These are phyloP conservation scores for Pseudocercospora crystallina DNA, from an alignment of 2,329 filamentous ascomycete genomes.

Conservation along the genomic window DNA sequence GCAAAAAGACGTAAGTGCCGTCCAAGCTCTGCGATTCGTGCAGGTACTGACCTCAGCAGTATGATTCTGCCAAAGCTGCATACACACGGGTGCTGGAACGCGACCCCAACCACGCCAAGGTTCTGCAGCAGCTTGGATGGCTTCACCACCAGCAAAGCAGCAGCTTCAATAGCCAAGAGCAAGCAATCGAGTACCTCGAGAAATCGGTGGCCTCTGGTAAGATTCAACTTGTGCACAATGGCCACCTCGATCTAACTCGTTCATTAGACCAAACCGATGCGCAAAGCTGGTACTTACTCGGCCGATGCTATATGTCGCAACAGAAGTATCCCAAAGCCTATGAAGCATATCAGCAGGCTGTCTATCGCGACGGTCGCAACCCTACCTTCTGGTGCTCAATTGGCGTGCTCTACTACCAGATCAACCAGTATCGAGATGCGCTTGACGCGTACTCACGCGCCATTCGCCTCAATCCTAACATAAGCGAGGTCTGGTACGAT, in stretches of 20 bases:
- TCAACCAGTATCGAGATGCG: conserved; percentile 98
- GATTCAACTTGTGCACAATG: conserved; percentile 32
- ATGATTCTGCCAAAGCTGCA: conserved; percentile 86
- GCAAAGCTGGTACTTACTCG: conserved; percentile 97
- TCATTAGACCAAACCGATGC: conserved; percentile 81
- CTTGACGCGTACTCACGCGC: conserved; percentile 96
- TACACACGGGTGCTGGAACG: conserved; percentile 92
- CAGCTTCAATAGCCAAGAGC: conserved; percentile 87
- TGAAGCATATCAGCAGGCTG: conserved; percentile 96
- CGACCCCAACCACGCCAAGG: conserved; percentile 95
- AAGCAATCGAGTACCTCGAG: conserved; percentile 94
- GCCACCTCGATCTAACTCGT: conserved; percentile 24
- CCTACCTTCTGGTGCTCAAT: conserved; percentile 99
- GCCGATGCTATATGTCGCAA: conserved; percentile 98
- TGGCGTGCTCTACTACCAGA: conserved; percentile 97
- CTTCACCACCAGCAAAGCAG: conserved; percentile 94
- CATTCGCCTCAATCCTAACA: conserved; percentile 94
- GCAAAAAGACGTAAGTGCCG: conserved; percentile 83
- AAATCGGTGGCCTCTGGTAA: conserved; percentile 91
- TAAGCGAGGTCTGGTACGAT: conserved; percentile 99
- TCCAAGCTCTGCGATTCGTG: background rate
- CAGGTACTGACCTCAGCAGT: conserved; percentile 55
- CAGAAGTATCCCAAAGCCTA: conserved; percentile 99
- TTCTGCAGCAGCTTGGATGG: conserved; percentile 96
- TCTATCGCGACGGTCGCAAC: conserved; percentile 95